phyloP scores from a whole-genome alignment of 2,329 filamentous ascomycete genomes.

The Microthyrium microscopicum region DNA sequence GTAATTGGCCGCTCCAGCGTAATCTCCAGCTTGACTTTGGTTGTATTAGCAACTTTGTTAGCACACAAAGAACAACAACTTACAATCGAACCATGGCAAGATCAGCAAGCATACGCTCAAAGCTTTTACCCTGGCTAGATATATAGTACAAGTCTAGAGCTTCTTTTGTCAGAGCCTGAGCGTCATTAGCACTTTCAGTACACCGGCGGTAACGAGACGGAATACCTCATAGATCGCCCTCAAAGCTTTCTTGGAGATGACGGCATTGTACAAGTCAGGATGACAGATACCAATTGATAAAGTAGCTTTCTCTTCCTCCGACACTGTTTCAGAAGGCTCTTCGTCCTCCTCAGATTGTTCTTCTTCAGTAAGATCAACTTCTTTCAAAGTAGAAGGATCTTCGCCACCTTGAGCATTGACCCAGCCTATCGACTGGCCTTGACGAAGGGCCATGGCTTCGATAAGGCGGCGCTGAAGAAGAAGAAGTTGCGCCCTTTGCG shows the following conservation, averaged over 20 bases:
- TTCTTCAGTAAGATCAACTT: conserved; percentile 20
- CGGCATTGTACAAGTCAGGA: background rate
- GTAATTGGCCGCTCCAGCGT: conserved; percentile 53
- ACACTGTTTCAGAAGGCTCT: too few species aligned
- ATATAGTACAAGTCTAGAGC: conserved; percentile 46
- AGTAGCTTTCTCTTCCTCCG: too few species aligned
- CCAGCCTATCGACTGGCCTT: conserved; percentile 61
- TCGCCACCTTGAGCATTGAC: too few species aligned
- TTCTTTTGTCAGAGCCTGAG: conserved; percentile 1
- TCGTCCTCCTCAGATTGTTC: background rate
- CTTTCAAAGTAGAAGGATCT: conserved; percentile 16
- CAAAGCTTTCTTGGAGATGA: background rate
- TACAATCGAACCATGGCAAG: conserved; percentile 66
- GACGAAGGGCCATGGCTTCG: conserved; percentile 52
- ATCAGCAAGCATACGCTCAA: conserved; percentile 65
- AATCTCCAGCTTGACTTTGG: conserved; percentile 47
- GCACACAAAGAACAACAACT: conserved; percentile 8
- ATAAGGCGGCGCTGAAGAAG: conserved; percentile 65
- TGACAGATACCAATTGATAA: conserved; percentile 3
- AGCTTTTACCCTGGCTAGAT: conserved; percentile 60
- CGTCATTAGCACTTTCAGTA: background rate
- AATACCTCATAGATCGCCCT: background rate
- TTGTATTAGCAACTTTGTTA: conserved; percentile 7
- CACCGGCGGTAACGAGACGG: background rate
- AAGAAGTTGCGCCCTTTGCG: conserved; percentile 66